Percentiles rank a stretch among this genome's conserved stretches.
Evolutionary conservation across 495 filamentous ascomycete genomes (phyloP).

Genomic region (Usnea hakonensis): DNA sequence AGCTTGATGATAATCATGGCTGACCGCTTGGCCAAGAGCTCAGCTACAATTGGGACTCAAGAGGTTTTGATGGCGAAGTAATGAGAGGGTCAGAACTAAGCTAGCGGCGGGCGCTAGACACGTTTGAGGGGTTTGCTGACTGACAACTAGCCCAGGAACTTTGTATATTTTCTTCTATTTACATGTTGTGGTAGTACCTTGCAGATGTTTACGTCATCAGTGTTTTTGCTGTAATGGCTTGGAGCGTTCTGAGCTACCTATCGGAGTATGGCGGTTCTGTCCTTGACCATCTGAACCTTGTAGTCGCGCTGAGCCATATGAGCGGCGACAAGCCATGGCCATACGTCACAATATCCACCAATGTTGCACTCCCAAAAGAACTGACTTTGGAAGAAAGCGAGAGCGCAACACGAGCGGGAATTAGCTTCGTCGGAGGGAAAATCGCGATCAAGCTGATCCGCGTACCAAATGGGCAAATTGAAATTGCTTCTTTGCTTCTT

Average conservation of each 20-base stretch:
- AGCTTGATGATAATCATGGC: too few species aligned
- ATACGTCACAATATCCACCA: slow-evolving; percentile 30
- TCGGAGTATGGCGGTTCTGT: background rate
- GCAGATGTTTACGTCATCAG: background rate
- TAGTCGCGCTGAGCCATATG: slow-evolving; percentile 17
- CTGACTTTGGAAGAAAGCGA: slow-evolving; percentile 1
- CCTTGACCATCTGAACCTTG: slow-evolving; percentile 3
- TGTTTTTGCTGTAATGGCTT: background rate
- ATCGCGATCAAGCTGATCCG: background rate
- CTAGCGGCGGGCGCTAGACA: slow-evolving; percentile 41
- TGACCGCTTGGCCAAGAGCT: too few species aligned
- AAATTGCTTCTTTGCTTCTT: too few species aligned
- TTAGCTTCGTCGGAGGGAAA: background rate
- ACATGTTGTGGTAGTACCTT: background rate
- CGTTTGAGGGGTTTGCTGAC: slow-evolving; percentile 30
- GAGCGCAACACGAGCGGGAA: background rate
- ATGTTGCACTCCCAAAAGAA: slow-evolving; percentile 18
- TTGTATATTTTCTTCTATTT: slow-evolving; percentile 22
- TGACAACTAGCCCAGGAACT: slow-evolving; percentile 27
- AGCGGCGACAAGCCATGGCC: slow-evolving; percentile 17
- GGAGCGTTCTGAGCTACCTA: background rate
- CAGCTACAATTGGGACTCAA: too few species aligned
- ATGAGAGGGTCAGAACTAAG: slow-evolving; percentile 36
- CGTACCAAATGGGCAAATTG: background rate
- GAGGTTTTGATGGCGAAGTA: slow-evolving; percentile 10